phyloP scores from a whole-genome alignment of 371 early-diverging fungal genomes.

The Mortierella sp. region DNA sequence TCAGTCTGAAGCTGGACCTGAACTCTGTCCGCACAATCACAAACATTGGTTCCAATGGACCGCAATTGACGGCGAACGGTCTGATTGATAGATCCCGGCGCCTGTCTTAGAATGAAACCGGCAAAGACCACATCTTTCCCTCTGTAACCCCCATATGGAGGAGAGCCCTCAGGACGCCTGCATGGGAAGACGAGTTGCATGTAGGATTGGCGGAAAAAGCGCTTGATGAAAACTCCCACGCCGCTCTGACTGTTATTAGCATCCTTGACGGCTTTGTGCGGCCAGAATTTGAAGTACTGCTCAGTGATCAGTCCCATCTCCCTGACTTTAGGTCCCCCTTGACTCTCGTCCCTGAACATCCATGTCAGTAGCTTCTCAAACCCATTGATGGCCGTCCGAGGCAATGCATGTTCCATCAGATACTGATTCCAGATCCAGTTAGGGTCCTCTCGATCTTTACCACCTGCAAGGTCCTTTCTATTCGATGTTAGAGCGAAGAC shows the following conservation, averaged over 20 bases:
- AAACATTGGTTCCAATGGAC: neutral
- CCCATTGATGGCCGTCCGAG: neutral
- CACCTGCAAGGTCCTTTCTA: constrained; percentile 30
- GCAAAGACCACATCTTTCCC: constrained; percentile 8
- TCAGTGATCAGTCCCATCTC: neutral
- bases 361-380: constrained; percentile 1
- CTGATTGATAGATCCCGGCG: neutral
- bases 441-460: constrained; percentile 1
- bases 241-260: neutral
- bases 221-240: neutral
- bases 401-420: constrained; percentile 10
- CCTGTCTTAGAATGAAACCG: neutral
- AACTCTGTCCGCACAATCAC: neutral
- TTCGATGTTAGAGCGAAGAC: constrained; percentile 42
- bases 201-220: neutral
- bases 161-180: neutral
- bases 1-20: neutral
- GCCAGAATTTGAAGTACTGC: constrained; percentile 18
- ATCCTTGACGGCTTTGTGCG: neutral
- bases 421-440: constrained; percentile 24
- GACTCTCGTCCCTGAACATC: neutral
- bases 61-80: neutral
- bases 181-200: constrained; percentile 10
- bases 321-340: neutral
- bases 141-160: neutral